Base-by-base conservation (phyloP, 2,329 filamentous ascomycete genomes). In the Diaporthe sp. region DNA sequence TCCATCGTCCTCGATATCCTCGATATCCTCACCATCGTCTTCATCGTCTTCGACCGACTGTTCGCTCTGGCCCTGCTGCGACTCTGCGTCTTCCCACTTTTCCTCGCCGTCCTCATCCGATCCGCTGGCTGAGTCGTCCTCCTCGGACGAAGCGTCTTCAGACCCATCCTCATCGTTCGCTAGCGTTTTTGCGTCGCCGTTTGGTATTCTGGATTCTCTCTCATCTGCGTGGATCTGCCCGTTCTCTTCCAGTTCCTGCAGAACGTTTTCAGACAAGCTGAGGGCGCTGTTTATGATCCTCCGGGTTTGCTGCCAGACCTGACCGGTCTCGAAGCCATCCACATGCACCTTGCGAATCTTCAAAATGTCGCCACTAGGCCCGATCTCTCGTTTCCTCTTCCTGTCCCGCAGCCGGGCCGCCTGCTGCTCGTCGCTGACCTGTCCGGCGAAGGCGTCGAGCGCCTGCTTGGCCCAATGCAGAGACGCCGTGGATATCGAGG, bases 221-320 rank as follows among this genome's bases (percentile, higher is more conserved):
- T 25, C 68, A 17, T 72, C 68, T 33, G 45, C 30, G 12, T 64
- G 55, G 47, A 76, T 30, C 19, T 70, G 45, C 5, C 82, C 82
- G 28, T 78, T 81, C 75, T 87, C 86, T 78, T 89, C 85, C 42
- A 92, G 80, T 77, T 88, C 88, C 67, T 85, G 82, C 22, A 91
- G 80, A 5, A 85, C 80, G 8, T 84, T 82, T 64, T 86, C 83
- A 0, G 88, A 87, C 77, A 89, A 87, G 55, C 85, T 82, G 60
- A 91, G 78, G 15, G 89, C 84, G 61, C 88, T 87, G 17, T 83
- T 89, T 74, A 98, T 92, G 28, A 98, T 95, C 79, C 94, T 91
- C 80, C 92, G 93, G 12, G 95, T 94, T 85, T 99, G 97, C 83
- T 98, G 95, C 94, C 96, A 99, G 57, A 99, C 92, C 84, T 98